phyloP scores from a whole-genome alignment of 805 yeast species.

The Zygoascus biomembranicola region DNA sequence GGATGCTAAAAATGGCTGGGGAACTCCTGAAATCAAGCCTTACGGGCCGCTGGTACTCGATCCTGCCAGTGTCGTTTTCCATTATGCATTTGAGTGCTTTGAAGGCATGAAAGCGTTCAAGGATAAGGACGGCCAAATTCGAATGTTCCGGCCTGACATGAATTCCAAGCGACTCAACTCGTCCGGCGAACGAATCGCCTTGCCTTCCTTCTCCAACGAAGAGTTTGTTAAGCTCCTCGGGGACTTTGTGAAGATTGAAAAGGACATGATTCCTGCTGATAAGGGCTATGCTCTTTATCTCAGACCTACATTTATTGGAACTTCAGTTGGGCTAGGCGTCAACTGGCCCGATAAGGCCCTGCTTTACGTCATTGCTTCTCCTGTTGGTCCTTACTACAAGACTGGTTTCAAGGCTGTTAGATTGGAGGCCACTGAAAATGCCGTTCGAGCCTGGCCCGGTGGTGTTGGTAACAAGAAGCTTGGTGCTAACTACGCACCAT shows the following conservation, averaged over 20 bases:
- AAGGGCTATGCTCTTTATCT: constrained; percentile 86
- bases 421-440: constrained; percentile 90
- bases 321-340: constrained; percentile 83
- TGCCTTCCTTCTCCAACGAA: constrained; percentile 77
- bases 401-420: constrained; percentile 94
- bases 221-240: constrained; percentile 70
- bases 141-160: constrained; percentile 85
- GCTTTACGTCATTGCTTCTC: constrained; percentile 81
- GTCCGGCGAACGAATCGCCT: constrained; percentile 80
- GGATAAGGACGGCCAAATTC: constrained; percentile 46
- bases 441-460: constrained; percentile 99
- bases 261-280: constrained; percentile 72
- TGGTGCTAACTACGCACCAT: constrained; percentile 97
- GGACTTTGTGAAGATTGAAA: constrained; percentile 66
- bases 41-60: constrained; percentile 69
- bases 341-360: constrained; percentile 73
- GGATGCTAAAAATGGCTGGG: constrained; percentile 77
- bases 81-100: constrained; percentile 89
- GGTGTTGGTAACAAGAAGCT: constrained; percentile 94
- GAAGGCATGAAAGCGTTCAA: constrained; percentile 94
- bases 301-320: constrained; percentile 94
- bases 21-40: constrained; percentile 77
- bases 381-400: constrained; percentile 93
- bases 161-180: constrained; percentile 88
- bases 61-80: constrained; percentile 87